Evolutionary conservation across 2,329 filamentous ascomycete genomes (phyloP).

Genomic region (Xylaria sp.): DNA sequence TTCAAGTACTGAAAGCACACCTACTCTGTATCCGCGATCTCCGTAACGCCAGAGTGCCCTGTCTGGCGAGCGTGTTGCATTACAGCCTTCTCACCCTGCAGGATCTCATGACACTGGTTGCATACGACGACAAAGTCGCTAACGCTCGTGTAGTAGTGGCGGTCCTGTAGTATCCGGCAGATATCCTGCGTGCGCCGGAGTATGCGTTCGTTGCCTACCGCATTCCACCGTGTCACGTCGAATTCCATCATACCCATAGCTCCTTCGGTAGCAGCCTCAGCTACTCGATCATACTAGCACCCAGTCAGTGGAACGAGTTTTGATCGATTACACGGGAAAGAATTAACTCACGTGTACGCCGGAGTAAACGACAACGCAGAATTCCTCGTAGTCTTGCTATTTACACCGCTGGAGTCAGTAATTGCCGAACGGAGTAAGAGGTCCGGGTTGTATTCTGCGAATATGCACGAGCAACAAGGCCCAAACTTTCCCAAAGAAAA

Average conservation of each 20-base stretch:
- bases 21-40: constrained; percentile 45
- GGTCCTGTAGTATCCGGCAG: constrained; percentile 68
- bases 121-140: constrained; percentile 79
- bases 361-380: constrained; percentile 29
- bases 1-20: neutral
- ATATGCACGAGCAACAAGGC: too few species aligned
- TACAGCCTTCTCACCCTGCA: constrained; percentile 69
- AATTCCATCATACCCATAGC: constrained; percentile 67
- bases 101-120: constrained; percentile 71
- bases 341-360: constrained; percentile 24
- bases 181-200: constrained; percentile 71
- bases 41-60: constrained; percentile 64
- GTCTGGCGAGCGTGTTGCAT: constrained; percentile 66
- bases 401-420: too few species aligned
- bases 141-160: constrained; percentile 89
- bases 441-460: too few species aligned
- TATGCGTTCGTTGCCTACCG: constrained; percentile 63
- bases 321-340: neutral
- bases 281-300: constrained; percentile 61
- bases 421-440: too few species aligned
- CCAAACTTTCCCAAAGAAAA: too few species aligned
- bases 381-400: constrained; percentile 23
- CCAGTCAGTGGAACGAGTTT: neutral
- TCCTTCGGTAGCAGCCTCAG: constrained; percentile 68
- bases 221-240: constrained; percentile 68